Evolutionary conservation across 2,329 filamentous ascomycete species (phyloP).

Genomic region (Pezicula neosporulosa): DNA sequence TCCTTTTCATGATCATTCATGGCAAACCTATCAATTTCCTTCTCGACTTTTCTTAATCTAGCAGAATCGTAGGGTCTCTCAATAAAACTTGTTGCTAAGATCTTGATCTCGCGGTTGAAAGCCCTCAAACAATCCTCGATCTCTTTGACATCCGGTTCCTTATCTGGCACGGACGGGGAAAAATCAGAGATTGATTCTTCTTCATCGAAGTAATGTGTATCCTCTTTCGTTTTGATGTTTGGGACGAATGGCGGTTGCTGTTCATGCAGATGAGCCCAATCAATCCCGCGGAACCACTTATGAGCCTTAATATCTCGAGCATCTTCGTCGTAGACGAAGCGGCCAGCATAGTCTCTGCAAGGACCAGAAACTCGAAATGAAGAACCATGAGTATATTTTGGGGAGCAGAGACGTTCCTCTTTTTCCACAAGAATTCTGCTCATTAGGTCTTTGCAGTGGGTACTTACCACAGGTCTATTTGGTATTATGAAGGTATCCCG

Average conservation of each 20-base stretch:
- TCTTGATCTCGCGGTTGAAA: slow-evolving; percentile 30
- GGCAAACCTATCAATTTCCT: slow-evolving; percentile 27
- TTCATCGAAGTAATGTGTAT: slow-evolving; percentile 89
- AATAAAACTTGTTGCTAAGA: slow-evolving; percentile 25
- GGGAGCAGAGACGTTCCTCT: slow-evolving; percentile 71
- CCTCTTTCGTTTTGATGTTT: slow-evolving; percentile 61
- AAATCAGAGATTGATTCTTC: slow-evolving; percentile 68
- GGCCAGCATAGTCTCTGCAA: slow-evolving; percentile 38
- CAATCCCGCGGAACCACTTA: slow-evolving; percentile 76
- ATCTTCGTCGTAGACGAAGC: slow-evolving; percentile 78
- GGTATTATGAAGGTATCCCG: slow-evolving; percentile 70
- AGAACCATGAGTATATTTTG: slow-evolving; percentile 67
- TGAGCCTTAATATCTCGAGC: slow-evolving; percentile 88
- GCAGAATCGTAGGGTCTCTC: slow-evolving; percentile 26
- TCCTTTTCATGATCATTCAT: slow-evolving; percentile 29
- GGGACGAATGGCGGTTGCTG: slow-evolving; percentile 78
- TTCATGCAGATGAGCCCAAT: slow-evolving; percentile 73
- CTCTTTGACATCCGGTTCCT: slow-evolving; percentile 18
- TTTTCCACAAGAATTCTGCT: slow-evolving; percentile 69
- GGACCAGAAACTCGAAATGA: slow-evolving; percentile 10
- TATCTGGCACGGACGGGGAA: slow-evolving; percentile 39
- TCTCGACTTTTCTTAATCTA: slow-evolving; percentile 26
- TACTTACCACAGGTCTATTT: slow-evolving; percentile 58
- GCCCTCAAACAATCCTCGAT: slow-evolving; percentile 25
- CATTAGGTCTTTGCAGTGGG: slow-evolving; percentile 75